Percentiles rank a stretch among this genome's conserved stretches.
phyloP scores from a whole-genome alignment of 78 protist genomes.

The Cyanophora paradoxa region DNA sequence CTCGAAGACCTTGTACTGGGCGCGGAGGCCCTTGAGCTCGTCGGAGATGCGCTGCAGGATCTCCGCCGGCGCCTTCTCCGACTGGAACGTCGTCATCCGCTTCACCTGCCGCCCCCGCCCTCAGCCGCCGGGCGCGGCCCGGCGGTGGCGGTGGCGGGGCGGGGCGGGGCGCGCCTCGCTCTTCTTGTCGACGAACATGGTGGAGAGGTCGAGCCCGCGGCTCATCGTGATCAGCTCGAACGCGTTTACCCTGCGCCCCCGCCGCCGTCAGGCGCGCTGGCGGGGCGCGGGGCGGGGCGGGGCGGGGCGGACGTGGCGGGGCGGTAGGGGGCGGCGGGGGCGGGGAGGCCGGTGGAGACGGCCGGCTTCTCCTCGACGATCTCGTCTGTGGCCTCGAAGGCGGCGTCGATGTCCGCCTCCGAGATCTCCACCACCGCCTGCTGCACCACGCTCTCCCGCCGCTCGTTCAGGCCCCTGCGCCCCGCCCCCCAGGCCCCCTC shows the following conservation, averaged over 20 bases:
- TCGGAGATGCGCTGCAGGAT: no score
- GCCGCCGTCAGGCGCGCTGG: background rate
- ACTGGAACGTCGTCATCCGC: background rate
- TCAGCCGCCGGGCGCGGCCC: background rate
- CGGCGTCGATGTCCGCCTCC: background rate
- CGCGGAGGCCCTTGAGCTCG: background rate
- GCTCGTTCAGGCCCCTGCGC: background rate
- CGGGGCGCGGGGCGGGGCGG: background rate
- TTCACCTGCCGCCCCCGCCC: background rate
- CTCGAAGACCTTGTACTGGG: background rate
- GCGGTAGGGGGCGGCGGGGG: background rate
- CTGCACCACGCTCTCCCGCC: background rate
- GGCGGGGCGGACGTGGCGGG: background rate
- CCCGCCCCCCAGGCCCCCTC: background rate
- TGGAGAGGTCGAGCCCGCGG: constrained; percentile 13
- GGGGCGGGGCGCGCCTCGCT: no score
- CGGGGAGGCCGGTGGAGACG: background rate
- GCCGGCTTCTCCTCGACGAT: background rate
- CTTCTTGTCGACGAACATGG: background rate
- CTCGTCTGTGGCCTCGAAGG: background rate
- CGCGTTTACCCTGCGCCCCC: background rate
- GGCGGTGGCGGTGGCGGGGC: no score
- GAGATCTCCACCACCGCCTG: background rate
- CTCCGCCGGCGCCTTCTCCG: background rate
- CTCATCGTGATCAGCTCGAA: constrained; percentile 8